Conservation (phyloP, 2,329 filamentous ascomycete species). For the Colletotrichum sp. region DNA sequence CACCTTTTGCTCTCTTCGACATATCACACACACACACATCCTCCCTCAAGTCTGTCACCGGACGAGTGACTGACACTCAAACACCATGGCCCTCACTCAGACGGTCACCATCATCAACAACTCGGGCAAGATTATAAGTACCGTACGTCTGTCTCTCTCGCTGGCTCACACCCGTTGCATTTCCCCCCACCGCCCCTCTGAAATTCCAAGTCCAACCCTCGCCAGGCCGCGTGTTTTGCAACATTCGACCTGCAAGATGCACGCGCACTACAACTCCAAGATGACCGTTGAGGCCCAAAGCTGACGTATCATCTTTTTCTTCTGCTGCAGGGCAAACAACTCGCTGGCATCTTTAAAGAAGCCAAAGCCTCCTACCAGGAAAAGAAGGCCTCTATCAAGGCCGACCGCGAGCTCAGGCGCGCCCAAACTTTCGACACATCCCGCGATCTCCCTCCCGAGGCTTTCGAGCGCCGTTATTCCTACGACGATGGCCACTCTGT, state of each 20-base stretch:
- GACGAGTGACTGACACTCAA: neutral
- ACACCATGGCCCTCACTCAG: conserved; percentile 56
- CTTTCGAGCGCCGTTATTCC: conserved; percentile 28
- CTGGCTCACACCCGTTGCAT: conserved; percentile 4
- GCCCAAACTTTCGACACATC: conserved; percentile 59
- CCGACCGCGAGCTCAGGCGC: conserved; percentile 64
- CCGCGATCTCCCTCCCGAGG: conserved; percentile 22
- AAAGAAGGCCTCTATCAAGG: conserved; percentile 81
- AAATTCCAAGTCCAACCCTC: neutral
- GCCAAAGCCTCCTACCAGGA: conserved; percentile 87
- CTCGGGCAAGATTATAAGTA: conserved; percentile 89
- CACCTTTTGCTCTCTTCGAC: neutral
- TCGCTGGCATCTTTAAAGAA: conserved; percentile 90
- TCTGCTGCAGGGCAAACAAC: conserved; percentile 75
- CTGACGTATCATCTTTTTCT: conserved; percentile 16
- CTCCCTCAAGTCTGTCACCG: neutral
- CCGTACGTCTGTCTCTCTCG: conserved; percentile 59
- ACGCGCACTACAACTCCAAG: neutral
- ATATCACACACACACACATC: neutral
- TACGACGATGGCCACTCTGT: conserved; percentile 37
- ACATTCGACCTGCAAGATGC: conserved; percentile 1
- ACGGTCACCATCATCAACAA: conserved; percentile 90
- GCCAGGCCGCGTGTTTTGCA: neutral
- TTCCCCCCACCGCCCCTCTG: conserved; percentile 12
- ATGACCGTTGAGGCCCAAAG: neutral